Percentiles rank a stretch among this genome's conserved stretches.
Evolutionary conservation across 306 rosid genomes (phyloP).

Genomic region (Cyamopsis tetragonoloba): DNA sequence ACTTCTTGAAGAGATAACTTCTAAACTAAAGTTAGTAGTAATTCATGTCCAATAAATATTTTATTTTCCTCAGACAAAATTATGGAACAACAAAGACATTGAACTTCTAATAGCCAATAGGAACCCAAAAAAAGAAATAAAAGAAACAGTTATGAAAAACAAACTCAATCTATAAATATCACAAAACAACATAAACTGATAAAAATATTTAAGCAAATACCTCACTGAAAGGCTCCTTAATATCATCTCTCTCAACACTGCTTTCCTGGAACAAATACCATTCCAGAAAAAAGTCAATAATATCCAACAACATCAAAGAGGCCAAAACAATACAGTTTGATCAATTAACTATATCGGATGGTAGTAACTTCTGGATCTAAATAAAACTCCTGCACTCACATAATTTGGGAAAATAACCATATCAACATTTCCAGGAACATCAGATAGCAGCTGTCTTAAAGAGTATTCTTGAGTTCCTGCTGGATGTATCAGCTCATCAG

Average conservation of each 20-base stretch:
- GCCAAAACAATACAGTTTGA: conserved; percentile 10
- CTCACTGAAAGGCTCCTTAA: conserved; percentile 96
- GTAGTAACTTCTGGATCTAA: neutral
- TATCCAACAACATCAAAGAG: conserved; percentile 7
- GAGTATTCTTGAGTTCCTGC: conserved; percentile 76
- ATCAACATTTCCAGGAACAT: conserved; percentile 84
- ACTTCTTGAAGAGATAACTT: neutral
- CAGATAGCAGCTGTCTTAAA: conserved; percentile 73
- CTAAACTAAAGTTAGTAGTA: neutral
- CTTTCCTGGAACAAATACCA: conserved; percentile 69
- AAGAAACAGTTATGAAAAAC: neutral
- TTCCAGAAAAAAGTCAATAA: conserved; percentile 20
- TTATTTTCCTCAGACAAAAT: neutral
- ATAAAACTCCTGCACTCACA: conserved; percentile 51
- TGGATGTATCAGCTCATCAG: conserved; percentile 83
- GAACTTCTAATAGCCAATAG: neutral
- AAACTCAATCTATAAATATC: neutral
- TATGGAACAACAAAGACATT: neutral
- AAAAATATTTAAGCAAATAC: conserved; percentile 36
- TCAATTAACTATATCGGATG: conserved; percentile 1
- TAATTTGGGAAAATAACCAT: conserved; percentile 93
- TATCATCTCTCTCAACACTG: conserved; percentile 83
- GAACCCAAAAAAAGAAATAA: neutral
- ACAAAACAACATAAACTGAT: neutral
- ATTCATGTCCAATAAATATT: conserved; percentile 8